phyloP scores from a whole-genome alignment of 805 yeast genomes.

The Candida chilensis region DNA sequence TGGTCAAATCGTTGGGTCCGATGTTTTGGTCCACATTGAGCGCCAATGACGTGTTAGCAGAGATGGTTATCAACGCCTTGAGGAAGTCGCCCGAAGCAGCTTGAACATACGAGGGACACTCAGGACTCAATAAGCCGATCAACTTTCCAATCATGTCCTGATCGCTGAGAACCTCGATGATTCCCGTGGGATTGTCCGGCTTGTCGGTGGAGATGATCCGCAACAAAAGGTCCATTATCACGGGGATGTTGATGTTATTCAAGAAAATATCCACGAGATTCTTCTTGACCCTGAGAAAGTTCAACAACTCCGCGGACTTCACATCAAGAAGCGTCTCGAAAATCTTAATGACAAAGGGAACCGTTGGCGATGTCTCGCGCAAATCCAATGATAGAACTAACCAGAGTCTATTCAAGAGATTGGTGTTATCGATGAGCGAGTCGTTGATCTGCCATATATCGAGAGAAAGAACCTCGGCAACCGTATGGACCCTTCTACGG shows the following conservation, averaged over 20 bases:
- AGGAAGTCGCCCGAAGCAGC: slow-evolving; percentile 34
- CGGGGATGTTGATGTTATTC: slow-evolving; percentile 34
- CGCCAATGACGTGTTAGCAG: slow-evolving; percentile 26
- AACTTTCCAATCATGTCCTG: slow-evolving; percentile 26
- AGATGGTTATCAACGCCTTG: slow-evolving; percentile 34
- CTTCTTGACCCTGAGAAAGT: slow-evolving; percentile 32
- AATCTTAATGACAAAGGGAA: slow-evolving; percentile 31
- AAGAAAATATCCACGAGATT: slow-evolving; percentile 28
- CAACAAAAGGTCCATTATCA: slow-evolving; percentile 33
- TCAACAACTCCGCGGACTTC: slow-evolving; percentile 39
- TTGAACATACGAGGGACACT: slow-evolving; percentile 9
- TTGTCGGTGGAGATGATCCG: slow-evolving; percentile 35
- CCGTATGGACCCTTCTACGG: slow-evolving; percentile 1
- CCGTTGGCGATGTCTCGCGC: slow-evolving; percentile 7
- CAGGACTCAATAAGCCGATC: slow-evolving; percentile 20
- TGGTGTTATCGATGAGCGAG: background rate
- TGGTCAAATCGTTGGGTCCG: slow-evolving; percentile 36
- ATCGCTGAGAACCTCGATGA: slow-evolving; percentile 31
- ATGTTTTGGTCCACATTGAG: slow-evolving; percentile 32
- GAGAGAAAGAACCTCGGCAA: background rate
- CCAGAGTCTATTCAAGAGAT: background rate
- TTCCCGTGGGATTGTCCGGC: slow-evolving; percentile 36
- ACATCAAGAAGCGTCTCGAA: slow-evolving; percentile 34
- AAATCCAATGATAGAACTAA: background rate
- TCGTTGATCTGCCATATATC: slow-evolving; percentile 1